Conservation (phyloP, 2,329 filamentous ascomycete genomes). For the Alternaria consortialis region DNA sequence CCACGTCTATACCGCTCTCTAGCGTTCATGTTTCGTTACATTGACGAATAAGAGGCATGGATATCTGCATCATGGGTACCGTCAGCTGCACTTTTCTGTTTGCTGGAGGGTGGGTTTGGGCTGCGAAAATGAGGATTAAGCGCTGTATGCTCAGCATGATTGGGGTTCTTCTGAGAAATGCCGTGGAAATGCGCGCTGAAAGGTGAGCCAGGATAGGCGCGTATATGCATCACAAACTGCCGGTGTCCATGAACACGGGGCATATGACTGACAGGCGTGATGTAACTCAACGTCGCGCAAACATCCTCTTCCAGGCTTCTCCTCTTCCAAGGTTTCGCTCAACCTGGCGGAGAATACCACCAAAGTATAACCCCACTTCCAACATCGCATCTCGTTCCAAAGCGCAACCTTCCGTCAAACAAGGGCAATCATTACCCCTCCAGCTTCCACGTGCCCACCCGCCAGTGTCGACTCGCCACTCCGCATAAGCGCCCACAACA, state of each 20-base stretch:
- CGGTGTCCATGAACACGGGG: neutral
- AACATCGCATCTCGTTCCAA: constrained; percentile 1
- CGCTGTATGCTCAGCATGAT: constrained; percentile 4
- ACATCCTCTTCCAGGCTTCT: neutral
- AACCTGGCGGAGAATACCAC: neutral
- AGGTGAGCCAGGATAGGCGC: neutral
- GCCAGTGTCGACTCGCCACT: constrained; percentile 6
- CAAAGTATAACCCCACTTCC: neutral
- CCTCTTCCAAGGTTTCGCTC: neutral
- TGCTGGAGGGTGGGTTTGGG: constrained; percentile 19
- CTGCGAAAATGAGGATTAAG: constrained; percentile 11
- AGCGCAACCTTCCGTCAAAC: constrained; percentile 1
- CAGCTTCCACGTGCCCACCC: constrained; percentile 4
- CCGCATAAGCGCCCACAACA: constrained; percentile 17
- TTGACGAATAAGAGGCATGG: constrained; percentile 13
- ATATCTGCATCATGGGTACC: constrained; percentile 15
- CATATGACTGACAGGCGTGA: neutral
- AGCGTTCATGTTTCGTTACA: neutral
- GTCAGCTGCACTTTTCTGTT: constrained; percentile 23
- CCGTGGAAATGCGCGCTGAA: neutral
- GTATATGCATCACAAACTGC: constrained; percentile 2
- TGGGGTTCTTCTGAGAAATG: constrained; percentile 6
- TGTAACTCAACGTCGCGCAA: neutral
- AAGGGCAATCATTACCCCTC: neutral
- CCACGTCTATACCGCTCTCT: constrained; percentile 21